Base-by-base conservation (phyloP, 2,329 filamentous ascomycete genomes). In the Neoascochyta sp. region DNA sequence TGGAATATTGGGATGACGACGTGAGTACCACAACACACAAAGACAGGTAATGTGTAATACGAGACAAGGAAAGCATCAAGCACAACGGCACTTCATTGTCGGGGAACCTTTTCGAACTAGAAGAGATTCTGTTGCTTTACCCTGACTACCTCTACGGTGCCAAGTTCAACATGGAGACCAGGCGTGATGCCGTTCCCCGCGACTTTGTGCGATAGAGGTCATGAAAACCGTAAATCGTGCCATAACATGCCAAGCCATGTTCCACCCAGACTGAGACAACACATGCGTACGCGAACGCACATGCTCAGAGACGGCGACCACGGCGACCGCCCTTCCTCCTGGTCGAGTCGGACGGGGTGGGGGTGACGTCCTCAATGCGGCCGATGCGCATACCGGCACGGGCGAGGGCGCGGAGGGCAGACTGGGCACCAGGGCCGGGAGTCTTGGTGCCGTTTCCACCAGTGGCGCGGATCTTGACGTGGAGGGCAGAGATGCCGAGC, bases 391-490 rank as follows among this genome's bases (percentile, higher is more conserved):
- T 98, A 70, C 92, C 92, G 62, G 92, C 88, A 80, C 92, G 93
- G 69, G 92, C 92, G 57, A 98, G 84, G 63, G 92, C 93, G 70
- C 92, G 92, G 74, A 98, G 90, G 64, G 92, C 92, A 51, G 92
- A 96, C 78, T 98, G 93, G 60, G 92, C 92, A 79, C 92, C 93
- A 64, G 92, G 92, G 66, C 92, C 92, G 65, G 92, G 92, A 69
- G 93, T 98, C 87, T 98, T 98, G 79, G 92, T 98, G 67, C 90
- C 88, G 80, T 96, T 98, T 89, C 89, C 88, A 79, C 92, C 92
- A 66, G 92, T 98, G 69, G 92, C 93, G 69, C 93, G 83, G 79
- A 98, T 98, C 87, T 98, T 98, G 81, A 98, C 93, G 82, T 98
- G 93, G 50, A 98, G 86, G 66, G 92, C 90, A 69, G 88, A 95